Evolutionary conservation across 2,329 filamentous ascomycete species (phyloP), one percentile per base, ranked within the genome.

Genomic region (Penicillium sp.): DNA sequence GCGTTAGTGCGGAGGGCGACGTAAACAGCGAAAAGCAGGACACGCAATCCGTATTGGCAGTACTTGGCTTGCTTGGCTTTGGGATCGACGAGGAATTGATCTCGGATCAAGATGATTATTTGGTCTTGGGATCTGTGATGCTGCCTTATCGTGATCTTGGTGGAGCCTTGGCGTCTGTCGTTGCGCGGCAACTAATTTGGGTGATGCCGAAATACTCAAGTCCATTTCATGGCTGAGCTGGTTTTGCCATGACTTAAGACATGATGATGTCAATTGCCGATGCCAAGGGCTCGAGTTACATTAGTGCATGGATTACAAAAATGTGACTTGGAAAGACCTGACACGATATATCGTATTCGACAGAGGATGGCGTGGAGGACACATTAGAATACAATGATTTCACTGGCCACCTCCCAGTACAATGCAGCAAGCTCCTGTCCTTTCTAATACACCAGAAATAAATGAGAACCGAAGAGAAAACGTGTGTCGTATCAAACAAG

Each of bases 401-500:
- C 42, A 56, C 38, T 52, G 37, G 13, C 49, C 46, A 48, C 51
- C 22, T 53, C 51, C 48, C 35, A 46, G 37, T 53, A 25, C 30
- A 38, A 59, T 58, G 54, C 45, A 64, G 26, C 40, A 61, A 58
- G 46, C 60, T 57, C 65, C 63, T 33, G 55, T 49, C 60, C 60
- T 43, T 48, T 68, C 62, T 66, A 68, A 57, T 54, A 30, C 53
- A 54, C n/a, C n/a, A 30, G 22, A 28, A 8, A 30, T 53, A 45
- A 61, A 40, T n/a, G 52, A 11, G 52, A 45, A 38, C 52, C 52
- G n/a, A 63, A 59, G 25, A 30, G 42, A 19, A 37, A 35, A 45
- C 25, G 40, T 38, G 26, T 42, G 52, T 68, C 65, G 57, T 64
- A 54, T 59, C 45, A 58, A 59, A 65, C 48, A 66, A 59, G 51